phyloP scores from a whole-genome alignment of 202 grass and related monocot species.

The Thinopyrum obtusiflorum region DNA sequence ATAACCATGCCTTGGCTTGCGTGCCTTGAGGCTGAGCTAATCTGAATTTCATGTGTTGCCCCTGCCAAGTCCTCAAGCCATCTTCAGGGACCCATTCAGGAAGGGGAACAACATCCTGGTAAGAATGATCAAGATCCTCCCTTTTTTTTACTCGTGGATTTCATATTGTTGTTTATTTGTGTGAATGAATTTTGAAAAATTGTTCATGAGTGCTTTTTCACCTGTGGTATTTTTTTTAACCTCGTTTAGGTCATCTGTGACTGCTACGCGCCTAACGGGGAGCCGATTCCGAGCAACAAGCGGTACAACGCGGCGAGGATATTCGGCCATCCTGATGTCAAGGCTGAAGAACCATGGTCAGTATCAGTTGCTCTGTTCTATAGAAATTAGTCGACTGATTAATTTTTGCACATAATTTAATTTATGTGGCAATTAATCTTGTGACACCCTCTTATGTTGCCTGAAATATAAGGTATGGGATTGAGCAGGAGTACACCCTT shows the following conservation, averaged over 20 bases:
- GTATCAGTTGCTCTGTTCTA: background rate
- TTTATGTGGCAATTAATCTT: background rate
- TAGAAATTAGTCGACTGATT: background rate
- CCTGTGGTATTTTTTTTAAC: background rate
- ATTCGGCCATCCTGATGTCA: constrained; percentile 72
- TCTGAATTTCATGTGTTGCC: background rate
- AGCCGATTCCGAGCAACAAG: constrained; percentile 75
- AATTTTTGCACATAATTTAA: background rate
- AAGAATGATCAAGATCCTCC: background rate
- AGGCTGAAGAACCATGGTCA: constrained; percentile 76
- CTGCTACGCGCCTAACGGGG: constrained; percentile 68
- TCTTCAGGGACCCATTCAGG: constrained; percentile 92
- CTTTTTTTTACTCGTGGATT: background rate
- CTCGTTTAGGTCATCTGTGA: constrained; percentile 73
- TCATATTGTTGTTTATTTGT: background rate
- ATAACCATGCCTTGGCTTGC: background rate
- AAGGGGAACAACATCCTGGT: constrained; percentile 83
- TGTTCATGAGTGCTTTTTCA: background rate
- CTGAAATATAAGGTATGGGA: constrained; percentile 58
- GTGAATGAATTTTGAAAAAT: background rate
- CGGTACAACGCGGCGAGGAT: constrained; percentile 53
- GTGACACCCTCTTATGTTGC: background rate
- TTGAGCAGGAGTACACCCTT: constrained; percentile 97
- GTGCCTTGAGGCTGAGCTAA: background rate
- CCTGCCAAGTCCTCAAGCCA: constrained; percentile 61